These are phyloP conservation scores for Aphanocladium album DNA, from an alignment of 2,329 filamentous ascomycete genomes.

Conservation along the genomic window DNA sequence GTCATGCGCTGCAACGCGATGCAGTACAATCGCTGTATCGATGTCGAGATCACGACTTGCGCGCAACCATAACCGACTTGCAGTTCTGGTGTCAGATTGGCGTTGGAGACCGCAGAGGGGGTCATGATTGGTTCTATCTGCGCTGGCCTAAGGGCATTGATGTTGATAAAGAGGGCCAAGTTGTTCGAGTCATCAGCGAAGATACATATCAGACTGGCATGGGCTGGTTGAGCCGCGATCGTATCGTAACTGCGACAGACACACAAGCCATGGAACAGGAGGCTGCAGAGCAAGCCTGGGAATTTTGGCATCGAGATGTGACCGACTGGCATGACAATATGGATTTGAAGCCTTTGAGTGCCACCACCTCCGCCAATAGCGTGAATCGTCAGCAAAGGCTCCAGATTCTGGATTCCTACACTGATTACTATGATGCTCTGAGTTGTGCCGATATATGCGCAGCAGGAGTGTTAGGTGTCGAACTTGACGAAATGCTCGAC, in stretches of 20 bases:
- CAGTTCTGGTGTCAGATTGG: conserved; percentile 98
- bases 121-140: conserved; percentile 83
- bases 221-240: conserved; percentile 68
- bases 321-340: conserved; percentile 49
- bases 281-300: conserved; percentile 58
- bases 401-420: conserved; percentile 44
- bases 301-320: conserved; percentile 62
- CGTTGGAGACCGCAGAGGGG: conserved; percentile 81
- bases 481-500: conserved; percentile 52
- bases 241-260: conserved; percentile 32
- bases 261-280: conserved; percentile 52
- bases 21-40: conserved; percentile 67
- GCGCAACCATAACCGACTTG: conserved; percentile 76
- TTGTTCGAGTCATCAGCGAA: conserved; percentile 73
- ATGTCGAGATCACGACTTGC: conserved; percentile 65
- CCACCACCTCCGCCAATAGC: conserved; percentile 18
- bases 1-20: conserved; percentile 67
- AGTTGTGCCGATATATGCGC: conserved; percentile 63
- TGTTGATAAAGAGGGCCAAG: conserved; percentile 60
- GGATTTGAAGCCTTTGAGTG: conserved; percentile 35
- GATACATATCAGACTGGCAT: conserved; percentile 73
- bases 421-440: conserved; percentile 51
- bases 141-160: conserved; percentile 70
- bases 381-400: conserved; percentile 22
- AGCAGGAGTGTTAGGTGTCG: conserved; percentile 39